These are phyloP conservation scores for Tolypocladium ovalisporum DNA, from an alignment of 2,329 filamentous ascomycete genomes.

Conservation along the genomic window DNA sequence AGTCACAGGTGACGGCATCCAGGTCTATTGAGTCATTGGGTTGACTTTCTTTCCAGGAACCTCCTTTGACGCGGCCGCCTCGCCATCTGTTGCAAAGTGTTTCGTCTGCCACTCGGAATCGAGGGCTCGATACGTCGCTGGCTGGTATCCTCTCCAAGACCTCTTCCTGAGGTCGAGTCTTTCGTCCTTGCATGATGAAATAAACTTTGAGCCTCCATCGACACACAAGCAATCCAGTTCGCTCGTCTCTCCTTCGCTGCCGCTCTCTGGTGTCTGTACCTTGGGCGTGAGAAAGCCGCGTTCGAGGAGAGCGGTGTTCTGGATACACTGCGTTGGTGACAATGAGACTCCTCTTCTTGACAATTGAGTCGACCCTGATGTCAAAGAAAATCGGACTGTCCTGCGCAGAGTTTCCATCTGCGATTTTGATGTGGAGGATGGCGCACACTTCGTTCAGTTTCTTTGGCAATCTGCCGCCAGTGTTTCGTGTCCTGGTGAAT, in stretches of 20 bases:
- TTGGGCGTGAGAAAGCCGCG: background rate
- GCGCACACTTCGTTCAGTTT: constrained; percentile 32
- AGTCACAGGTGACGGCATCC: background rate
- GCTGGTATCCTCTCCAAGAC: constrained; percentile 19
- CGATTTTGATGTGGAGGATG: constrained; percentile 24
- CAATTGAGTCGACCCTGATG: constrained; percentile 25
- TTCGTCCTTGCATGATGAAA: constrained; percentile 12
- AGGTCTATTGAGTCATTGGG: background rate
- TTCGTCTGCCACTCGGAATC: constrained; percentile 19
- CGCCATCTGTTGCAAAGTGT: constrained; percentile 21
- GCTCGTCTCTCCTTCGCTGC: background rate
- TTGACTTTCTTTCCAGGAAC: constrained; percentile 13
- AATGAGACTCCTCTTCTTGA: constrained; percentile 29
- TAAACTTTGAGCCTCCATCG: constrained; percentile 33
- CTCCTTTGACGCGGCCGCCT: constrained; percentile 16
- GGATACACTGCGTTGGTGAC: constrained; percentile 46
- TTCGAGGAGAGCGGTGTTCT: constrained; percentile 13
- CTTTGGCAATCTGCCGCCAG: constrained; percentile 24
- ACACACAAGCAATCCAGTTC: constrained; percentile 32
- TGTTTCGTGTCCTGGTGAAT: constrained; percentile 21
- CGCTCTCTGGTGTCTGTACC: background rate
- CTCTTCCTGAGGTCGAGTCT: constrained; percentile 22
- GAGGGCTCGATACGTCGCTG: constrained; percentile 16
- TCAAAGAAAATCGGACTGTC: constrained; percentile 30
- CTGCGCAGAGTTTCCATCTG: constrained; percentile 15